Evolutionary conservation across 2,329 filamentous ascomycete species (phyloP).

Genomic region (Apiospora arundinis): DNA sequence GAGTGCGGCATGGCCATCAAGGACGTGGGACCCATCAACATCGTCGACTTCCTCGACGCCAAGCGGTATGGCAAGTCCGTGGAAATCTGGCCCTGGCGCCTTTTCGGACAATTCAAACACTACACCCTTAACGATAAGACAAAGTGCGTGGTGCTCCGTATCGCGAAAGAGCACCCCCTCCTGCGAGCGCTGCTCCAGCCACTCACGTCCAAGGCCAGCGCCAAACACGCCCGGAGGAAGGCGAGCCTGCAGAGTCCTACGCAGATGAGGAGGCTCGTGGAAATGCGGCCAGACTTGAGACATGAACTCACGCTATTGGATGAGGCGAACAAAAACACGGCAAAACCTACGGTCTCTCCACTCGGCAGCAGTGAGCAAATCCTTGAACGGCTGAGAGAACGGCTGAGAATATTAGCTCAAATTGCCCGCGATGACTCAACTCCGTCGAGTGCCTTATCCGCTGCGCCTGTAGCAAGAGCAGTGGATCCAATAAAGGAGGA

Average conservation of each 20-base stretch:
- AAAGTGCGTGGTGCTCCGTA: not conserved
- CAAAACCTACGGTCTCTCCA: too few species aligned
- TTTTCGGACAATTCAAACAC: constrained; percentile 29
- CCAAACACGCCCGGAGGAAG: not conserved
- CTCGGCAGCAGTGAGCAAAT: not conserved
- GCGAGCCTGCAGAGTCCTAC: not conserved
- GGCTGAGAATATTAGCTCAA: not conserved
- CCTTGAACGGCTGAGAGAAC: not conserved
- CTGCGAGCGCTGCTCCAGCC: not conserved
- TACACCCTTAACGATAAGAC: constrained; percentile 30
- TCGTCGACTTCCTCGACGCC: constrained; percentile 37
- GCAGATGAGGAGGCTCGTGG: too few species aligned
- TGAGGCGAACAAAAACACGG: not conserved
- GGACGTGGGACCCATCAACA: constrained; percentile 33
- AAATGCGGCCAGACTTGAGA: not conserved
- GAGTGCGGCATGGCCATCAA: constrained; percentile 32
- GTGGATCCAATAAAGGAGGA: not conserved
- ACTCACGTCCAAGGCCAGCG: not conserved
- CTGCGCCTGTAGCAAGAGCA: not conserved
- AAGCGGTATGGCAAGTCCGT: constrained; percentile 29
- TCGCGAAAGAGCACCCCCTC: not conserved
- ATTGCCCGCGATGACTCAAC: not conserved
- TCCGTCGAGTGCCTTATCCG: not conserved
- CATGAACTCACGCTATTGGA: not conserved
- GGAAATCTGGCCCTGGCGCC: constrained; percentile 31